phyloP scores from a whole-genome alignment of 352 stramenopile species.

The Elongisporangium prolatum region DNA sequence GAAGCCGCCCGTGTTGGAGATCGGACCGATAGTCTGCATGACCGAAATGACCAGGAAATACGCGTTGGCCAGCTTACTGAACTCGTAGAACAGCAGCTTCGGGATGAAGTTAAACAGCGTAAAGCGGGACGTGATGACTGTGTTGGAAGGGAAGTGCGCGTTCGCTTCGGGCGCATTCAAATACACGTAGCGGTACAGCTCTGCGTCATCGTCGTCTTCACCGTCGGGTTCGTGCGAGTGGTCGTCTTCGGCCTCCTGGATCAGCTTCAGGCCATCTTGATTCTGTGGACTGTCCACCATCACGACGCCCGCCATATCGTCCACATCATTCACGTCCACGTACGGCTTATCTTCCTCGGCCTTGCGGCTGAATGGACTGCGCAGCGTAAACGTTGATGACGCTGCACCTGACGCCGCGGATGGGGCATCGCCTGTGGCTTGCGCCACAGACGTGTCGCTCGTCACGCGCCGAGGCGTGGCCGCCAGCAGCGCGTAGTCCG shows the following conservation, averaged over 20 bases:
- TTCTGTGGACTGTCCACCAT: slow-evolving; percentile 17
- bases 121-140: slow-evolving; percentile 89
- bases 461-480: slow-evolving; percentile 2
- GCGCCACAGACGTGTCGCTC: not conserved
- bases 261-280: slow-evolving; percentile 11
- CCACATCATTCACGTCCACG: slow-evolving; percentile 16
- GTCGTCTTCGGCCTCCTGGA: slow-evolving; percentile 11
- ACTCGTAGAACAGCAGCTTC: slow-evolving; percentile 89
- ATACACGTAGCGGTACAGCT: slow-evolving; percentile 64
- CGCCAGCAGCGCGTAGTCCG: slow-evolving; percentile 5
- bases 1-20: slow-evolving; percentile 91
- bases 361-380: slow-evolving; percentile 5
- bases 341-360: slow-evolving; percentile 3
- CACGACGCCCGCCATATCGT: slow-evolving; percentile 1
- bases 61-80: slow-evolving; percentile 90
- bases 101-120: slow-evolving; percentile 90
- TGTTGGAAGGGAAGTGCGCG: slow-evolving; percentile 63
- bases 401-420: not conserved
- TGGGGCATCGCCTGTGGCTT: not conserved
- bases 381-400: slow-evolving; percentile 3
- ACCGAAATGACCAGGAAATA: slow-evolving; percentile 93
- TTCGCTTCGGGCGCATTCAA: slow-evolving; percentile 67
- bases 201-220: slow-evolving; percentile 21
- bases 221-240: slow-evolving; percentile 1
- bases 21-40: slow-evolving; percentile 89